Evolutionary conservation across 2,329 filamentous ascomycete genomes (phyloP).

Genomic region (Neonectria magnoliae): DNA sequence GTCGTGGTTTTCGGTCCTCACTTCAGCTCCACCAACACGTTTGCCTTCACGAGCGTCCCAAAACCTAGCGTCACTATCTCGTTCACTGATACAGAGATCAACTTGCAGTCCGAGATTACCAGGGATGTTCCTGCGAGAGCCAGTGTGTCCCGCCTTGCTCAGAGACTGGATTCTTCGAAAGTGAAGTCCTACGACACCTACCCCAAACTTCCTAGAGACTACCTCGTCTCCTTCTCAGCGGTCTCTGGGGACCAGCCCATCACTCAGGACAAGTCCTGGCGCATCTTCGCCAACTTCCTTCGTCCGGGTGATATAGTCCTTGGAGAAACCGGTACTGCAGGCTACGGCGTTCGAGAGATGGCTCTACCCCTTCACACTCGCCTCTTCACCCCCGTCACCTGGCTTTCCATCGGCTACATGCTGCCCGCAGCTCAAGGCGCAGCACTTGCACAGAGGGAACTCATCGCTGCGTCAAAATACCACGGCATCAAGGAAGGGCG

Average conservation of each 20-base stretch:
- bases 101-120: constrained; percentile 44
- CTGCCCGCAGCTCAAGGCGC: constrained; percentile 66
- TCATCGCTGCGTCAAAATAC: constrained; percentile 36
- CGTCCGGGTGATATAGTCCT: constrained; percentile 64
- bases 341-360: constrained; percentile 62
- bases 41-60: constrained; percentile 50
- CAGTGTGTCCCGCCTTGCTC: constrained; percentile 35
- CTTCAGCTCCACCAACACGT: constrained; percentile 58
- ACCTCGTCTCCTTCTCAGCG: constrained; percentile 28
- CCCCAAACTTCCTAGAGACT: constrained; percentile 42
- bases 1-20: constrained; percentile 59
- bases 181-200: constrained; percentile 38
- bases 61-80: constrained; percentile 45
- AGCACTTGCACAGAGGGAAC: constrained; percentile 63
- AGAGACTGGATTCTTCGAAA: constrained; percentile 37
- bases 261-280: constrained; percentile 61
- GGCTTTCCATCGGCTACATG: constrained; percentile 70
- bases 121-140: constrained; percentile 42
- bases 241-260: constrained; percentile 48
- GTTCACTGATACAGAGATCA: constrained; percentile 47
- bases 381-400: constrained; percentile 63
- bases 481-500: constrained; percentile 37
- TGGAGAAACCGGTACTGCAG: constrained; percentile 67
- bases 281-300: constrained; percentile 57
- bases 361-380: constrained; percentile 59